A percentile compares a stretch with the other conserved stretches of the same genome.
These are phyloP conservation scores for Glaciozyma antarctica DNA, from an alignment of 768 basidiomycete species.

Conservation along the genomic window DNA sequence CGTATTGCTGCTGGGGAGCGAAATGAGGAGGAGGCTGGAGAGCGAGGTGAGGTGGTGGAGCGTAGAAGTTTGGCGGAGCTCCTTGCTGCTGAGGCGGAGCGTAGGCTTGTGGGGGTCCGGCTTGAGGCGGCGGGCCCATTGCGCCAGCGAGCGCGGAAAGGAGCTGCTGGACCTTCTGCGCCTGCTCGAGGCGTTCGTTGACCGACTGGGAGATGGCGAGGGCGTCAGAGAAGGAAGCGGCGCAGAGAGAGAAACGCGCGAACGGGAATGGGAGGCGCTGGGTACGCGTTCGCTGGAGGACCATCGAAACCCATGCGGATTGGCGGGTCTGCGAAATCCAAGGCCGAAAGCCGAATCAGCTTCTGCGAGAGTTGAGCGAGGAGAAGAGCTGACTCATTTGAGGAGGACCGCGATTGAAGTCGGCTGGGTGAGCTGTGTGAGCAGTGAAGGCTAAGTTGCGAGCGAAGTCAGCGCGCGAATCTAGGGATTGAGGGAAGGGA, in stretches of 20 bases:
- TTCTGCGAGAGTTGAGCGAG: not conserved
- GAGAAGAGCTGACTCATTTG: not conserved
- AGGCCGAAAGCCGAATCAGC: not conserved
- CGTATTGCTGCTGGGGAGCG: not conserved
- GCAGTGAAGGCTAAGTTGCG: not conserved
- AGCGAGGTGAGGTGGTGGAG: not conserved
- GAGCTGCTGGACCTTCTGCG: conserved; percentile 29
- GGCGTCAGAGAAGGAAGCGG: not conserved
- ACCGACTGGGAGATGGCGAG: not conserved
- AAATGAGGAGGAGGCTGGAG: not conserved
- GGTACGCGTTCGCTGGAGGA: not conserved
- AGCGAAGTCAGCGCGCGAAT: not conserved
- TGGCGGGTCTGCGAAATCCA: not conserved
- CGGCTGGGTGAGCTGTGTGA: not conserved
- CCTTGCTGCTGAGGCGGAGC: too few relatives aligned
- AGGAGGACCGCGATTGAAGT: not conserved
- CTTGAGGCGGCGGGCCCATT: conserved; percentile 8
- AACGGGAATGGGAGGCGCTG: not conserved
- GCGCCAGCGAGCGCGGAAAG: conserved; percentile 22
- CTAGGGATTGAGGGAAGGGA: not conserved
- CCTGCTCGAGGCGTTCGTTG: conserved; percentile 20
- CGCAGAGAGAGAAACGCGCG: not conserved
- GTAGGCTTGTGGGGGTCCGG: not conserved
- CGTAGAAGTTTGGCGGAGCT: too few relatives aligned
- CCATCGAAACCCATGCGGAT: not conserved